These are phyloP conservation scores for Moniliella sp. DNA, from an alignment of 1,284 basidiomycete genomes.

Conservation along the genomic window DNA sequence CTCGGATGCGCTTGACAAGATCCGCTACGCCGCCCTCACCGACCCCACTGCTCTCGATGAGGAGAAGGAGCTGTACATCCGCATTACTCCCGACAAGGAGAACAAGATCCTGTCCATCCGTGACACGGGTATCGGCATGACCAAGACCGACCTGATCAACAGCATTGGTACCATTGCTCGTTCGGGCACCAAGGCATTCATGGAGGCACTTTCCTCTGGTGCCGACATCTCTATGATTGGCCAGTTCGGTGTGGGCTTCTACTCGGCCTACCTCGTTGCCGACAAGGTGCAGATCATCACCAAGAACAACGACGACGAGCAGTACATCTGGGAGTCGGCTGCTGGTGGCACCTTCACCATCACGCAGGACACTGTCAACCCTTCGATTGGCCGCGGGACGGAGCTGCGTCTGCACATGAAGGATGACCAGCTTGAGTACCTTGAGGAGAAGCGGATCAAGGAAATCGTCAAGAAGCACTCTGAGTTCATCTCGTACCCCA, in stretches of 20 bases:
- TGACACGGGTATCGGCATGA: constrained; percentile 80
- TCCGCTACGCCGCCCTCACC: constrained; percentile 31
- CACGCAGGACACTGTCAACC: constrained; percentile 72
- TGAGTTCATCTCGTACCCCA: constrained; percentile 99
- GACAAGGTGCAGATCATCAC: constrained; percentile 94
- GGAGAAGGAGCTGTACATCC: constrained; percentile 32
- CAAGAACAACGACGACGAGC: constrained; percentile 99
- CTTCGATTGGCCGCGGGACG: constrained; percentile 74
- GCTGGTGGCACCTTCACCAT: constrained; percentile 99
- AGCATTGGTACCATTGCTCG: constrained; percentile 99
- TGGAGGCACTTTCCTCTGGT: constrained; percentile 71
- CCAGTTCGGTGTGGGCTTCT: constrained; percentile 98
- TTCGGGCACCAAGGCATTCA: constrained; percentile 83
- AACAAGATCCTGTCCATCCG: constrained; percentile 68
- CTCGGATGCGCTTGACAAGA: constrained; percentile 33
- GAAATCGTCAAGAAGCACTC: constrained; percentile 99
- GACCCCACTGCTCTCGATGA: constrained; percentile 29
- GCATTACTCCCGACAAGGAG: constrained; percentile 57
- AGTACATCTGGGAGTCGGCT: constrained; percentile 99
- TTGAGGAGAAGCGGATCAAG: constrained; percentile 98
- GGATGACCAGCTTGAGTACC: constrained; percentile 95
- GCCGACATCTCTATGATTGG: constrained; percentile 43
- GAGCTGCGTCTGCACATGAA: constrained; percentile 88
- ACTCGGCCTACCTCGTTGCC: constrained; percentile 96
- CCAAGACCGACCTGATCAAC: constrained; percentile 48